Evolutionary conservation across 2,329 filamentous ascomycete genomes (phyloP).

Genomic region (Ceratocystis smalleyi): DNA sequence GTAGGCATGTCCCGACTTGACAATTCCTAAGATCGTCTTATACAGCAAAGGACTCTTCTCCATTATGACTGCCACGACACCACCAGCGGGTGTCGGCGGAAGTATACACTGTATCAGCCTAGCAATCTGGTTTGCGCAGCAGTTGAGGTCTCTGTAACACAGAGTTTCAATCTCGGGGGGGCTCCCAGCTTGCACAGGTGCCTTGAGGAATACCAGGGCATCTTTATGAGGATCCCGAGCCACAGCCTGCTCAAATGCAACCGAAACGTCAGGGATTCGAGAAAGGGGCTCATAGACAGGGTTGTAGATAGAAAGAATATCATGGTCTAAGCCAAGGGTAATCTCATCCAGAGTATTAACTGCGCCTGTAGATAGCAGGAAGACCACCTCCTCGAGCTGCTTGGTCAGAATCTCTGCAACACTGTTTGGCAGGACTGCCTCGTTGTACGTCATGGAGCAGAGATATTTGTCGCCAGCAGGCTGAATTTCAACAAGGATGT

Average conservation of each 20-base stretch:
- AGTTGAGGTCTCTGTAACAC: slow-evolving; percentile 51
- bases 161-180: slow-evolving; percentile 28
- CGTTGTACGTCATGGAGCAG: slow-evolving; percentile 35
- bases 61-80: slow-evolving; percentile 52
- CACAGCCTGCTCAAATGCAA: slow-evolving; percentile 40
- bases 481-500: slow-evolving; percentile 60
- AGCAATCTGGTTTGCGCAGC: slow-evolving; percentile 47
- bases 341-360: slow-evolving; percentile 9
- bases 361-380: slow-evolving; percentile 22
- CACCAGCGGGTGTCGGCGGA: not conserved
- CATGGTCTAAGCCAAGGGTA: slow-evolving; percentile 20
- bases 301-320: slow-evolving; percentile 37
- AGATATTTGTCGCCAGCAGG: slow-evolving; percentile 33
- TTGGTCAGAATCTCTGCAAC: slow-evolving; percentile 42
- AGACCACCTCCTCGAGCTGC: slow-evolving; percentile 43
- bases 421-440: slow-evolving; percentile 32
- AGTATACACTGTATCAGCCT: slow-evolving; percentile 17
- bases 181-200: slow-evolving; percentile 22
- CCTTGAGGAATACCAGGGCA: slow-evolving; percentile 48
- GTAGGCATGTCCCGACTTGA: slow-evolving; percentile 65
- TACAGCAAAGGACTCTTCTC: slow-evolving; percentile 63
- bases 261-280: slow-evolving; percentile 31
- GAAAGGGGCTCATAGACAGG: slow-evolving; percentile 23
- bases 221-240: slow-evolving; percentile 32
- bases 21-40: slow-evolving; percentile 53